Evolutionary conservation across 2,329 filamentous ascomycete genomes (phyloP).

Genomic region (Kalaharituber pfeilii): DNA sequence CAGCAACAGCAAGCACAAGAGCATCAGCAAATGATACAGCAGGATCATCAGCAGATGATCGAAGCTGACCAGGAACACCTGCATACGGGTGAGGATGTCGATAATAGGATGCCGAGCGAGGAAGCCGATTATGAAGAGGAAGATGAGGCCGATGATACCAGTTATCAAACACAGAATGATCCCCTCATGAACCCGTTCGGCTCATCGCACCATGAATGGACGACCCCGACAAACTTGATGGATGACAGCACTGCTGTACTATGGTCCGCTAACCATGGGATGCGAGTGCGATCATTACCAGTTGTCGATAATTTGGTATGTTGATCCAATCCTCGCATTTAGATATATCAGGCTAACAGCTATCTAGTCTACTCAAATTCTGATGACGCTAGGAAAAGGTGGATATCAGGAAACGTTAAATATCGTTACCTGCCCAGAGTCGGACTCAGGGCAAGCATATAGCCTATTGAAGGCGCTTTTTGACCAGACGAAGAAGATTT

Average conservation of each 20-base stretch:
- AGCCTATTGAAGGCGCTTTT: conserved; percentile 43
- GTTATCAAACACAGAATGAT: conserved; percentile 14
- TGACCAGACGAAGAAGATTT: conserved; percentile 45
- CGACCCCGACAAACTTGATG: conserved; percentile 6
- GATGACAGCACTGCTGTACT: conserved; percentile 13
- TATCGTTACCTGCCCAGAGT: conserved; percentile 39
- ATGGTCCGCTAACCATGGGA: conserved; percentile 28
- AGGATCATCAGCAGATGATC: neutral
- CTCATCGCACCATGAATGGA: conserved; percentile 7
- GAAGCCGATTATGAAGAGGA: conserved; percentile 12
- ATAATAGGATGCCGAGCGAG: conserved; percentile 7
- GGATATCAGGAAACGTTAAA: conserved; percentile 39
- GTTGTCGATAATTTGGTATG: conserved; percentile 44
- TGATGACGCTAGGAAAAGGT: conserved; percentile 40
- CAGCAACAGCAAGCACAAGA: neutral
- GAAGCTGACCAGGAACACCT: conserved; percentile 8
- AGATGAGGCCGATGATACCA: conserved; percentile 6
- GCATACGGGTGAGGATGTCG: neutral
- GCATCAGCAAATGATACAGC: neutral
- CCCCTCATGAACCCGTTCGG: conserved; percentile 14
- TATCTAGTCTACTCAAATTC: conserved; percentile 39
- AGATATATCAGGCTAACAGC: conserved; percentile 8
- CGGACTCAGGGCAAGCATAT: conserved; percentile 43
- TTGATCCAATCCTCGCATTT: conserved; percentile 2
- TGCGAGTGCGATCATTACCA: conserved; percentile 42